Evolutionary conservation across 2,329 filamentous ascomycete species (phyloP).

Genomic region (Ophiocordyceps polyrhachis-furcata): DNA sequence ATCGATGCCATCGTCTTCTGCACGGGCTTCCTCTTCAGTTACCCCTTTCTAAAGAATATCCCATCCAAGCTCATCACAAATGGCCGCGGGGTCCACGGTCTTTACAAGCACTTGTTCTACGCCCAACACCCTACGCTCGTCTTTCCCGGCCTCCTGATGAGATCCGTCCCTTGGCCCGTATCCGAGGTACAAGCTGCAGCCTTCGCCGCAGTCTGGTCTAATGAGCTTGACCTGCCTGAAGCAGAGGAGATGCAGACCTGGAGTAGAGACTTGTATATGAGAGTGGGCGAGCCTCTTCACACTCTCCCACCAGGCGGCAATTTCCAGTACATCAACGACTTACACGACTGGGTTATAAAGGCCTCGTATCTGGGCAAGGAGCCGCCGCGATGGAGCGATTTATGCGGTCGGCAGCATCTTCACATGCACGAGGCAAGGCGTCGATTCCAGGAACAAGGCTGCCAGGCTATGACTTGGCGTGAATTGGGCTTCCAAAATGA

Average conservation of each 20-base stretch:
- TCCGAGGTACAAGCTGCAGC: conserved; percentile 64
- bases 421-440: conserved; percentile 52
- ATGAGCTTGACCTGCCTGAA: conserved; percentile 45
- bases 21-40: conserved; percentile 76
- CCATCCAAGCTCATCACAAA: conserved; percentile 38
- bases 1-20: conserved; percentile 71
- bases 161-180: conserved; percentile 74
- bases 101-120: conserved; percentile 68
- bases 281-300: conserved; percentile 15
- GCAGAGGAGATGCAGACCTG: conserved; percentile 46
- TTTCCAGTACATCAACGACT: conserved; percentile 48
- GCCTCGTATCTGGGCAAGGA: conserved; percentile 39
- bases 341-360: conserved; percentile 41
- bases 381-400: conserved; percentile 52
- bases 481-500: conserved; percentile 46
- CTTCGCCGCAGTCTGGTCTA: conserved; percentile 60
- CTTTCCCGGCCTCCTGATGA: conserved; percentile 58
- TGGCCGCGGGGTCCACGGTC: conserved; percentile 49
- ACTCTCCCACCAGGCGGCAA: conserved; percentile 25
- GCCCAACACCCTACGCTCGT: conserved; percentile 58
- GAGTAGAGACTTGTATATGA: conserved; percentile 42
- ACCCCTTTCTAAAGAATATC: conserved; percentile 45
- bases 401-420: conserved; percentile 53
- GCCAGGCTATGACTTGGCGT: conserved; percentile 42
- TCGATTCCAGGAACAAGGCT: conserved; percentile 48